phyloP scores from a whole-genome alignment of 768 basidiomycete species.

The Naganishia friedmannii region DNA sequence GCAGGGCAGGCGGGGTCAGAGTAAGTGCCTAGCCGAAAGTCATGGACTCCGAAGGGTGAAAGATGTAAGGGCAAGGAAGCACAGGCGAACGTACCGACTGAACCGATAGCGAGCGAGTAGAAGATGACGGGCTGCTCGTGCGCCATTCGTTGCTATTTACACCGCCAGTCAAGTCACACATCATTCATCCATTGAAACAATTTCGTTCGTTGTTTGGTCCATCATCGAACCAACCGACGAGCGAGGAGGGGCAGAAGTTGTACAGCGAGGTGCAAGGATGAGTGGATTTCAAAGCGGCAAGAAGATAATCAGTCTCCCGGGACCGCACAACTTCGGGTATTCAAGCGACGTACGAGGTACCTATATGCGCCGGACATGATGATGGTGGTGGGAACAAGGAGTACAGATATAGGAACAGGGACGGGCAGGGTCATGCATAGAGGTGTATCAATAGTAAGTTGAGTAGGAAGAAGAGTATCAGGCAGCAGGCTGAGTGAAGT shows the following conservation, averaged over 20 bases:
- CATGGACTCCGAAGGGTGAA: no score
- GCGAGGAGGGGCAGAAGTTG: not conserved
- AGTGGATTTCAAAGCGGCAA: not conserved
- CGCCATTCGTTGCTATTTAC: constrained; percentile 75
- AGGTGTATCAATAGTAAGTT: no score
- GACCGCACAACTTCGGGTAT: not conserved
- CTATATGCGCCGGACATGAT: constrained; percentile 48
- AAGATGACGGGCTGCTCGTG: constrained; percentile 89
- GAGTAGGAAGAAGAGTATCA: no score
- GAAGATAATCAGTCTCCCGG: constrained; percentile 17
- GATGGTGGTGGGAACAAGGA: not conserved
- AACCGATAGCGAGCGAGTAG: constrained; percentile 74
- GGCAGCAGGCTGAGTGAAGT: no score
- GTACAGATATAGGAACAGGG: no score
- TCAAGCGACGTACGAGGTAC: constrained; percentile 42
- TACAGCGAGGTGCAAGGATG: not conserved
- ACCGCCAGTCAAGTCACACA: not conserved
- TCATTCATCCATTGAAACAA: not conserved
- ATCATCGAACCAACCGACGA: not conserved
- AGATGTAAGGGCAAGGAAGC: not conserved
- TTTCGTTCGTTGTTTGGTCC: not conserved
- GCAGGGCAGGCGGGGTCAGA: no score
- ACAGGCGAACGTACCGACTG: constrained; percentile 47
- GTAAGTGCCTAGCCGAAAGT: no score
- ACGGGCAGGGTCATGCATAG: no score